These are phyloP conservation scores for Penicillium desertorum DNA, from an alignment of 495 filamentous ascomycete species.

Conservation along the genomic window DNA sequence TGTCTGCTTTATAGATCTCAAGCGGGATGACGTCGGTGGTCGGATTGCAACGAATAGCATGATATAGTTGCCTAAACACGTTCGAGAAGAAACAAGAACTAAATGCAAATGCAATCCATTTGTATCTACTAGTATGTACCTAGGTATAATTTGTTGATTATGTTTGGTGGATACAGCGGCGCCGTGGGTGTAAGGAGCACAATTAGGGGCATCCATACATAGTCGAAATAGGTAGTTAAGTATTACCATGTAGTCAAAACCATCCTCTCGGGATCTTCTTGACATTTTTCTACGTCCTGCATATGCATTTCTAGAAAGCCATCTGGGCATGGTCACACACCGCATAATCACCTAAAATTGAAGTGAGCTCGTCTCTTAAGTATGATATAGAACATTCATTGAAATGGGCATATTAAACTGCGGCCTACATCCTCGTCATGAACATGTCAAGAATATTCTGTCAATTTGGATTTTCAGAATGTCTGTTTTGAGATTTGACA, in stretches of 20 bases:
- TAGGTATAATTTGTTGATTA: background rate
- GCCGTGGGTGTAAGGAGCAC: background rate
- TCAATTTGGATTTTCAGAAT: background rate
- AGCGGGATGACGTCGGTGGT: conserved; percentile 29
- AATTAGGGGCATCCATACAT: background rate
- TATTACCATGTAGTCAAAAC: too few species aligned
- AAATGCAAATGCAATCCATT: background rate
- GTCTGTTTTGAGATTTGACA: background rate
- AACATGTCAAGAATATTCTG: background rate
- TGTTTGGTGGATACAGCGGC: background rate
- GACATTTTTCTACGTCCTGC: too few species aligned
- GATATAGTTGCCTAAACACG: conserved; percentile 1
- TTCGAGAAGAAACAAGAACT: background rate
- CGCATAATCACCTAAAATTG: too few species aligned
- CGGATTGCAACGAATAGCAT: conserved; percentile 3
- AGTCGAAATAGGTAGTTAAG: too few species aligned
- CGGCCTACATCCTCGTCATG: background rate
- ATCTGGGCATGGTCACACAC: too few species aligned
- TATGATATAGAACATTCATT: background rate
- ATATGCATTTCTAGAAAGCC: too few species aligned
- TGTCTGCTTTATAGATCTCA: conserved; percentile 18
- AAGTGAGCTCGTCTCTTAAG: background rate
- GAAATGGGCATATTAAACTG: background rate
- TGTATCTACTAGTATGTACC: background rate
- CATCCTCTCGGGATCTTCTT: too few species aligned